These are phyloP conservation scores for Aurantiochytrium sp. DNA, from an alignment of 108 stramenopile genomes.

Conservation along the genomic window DNA sequence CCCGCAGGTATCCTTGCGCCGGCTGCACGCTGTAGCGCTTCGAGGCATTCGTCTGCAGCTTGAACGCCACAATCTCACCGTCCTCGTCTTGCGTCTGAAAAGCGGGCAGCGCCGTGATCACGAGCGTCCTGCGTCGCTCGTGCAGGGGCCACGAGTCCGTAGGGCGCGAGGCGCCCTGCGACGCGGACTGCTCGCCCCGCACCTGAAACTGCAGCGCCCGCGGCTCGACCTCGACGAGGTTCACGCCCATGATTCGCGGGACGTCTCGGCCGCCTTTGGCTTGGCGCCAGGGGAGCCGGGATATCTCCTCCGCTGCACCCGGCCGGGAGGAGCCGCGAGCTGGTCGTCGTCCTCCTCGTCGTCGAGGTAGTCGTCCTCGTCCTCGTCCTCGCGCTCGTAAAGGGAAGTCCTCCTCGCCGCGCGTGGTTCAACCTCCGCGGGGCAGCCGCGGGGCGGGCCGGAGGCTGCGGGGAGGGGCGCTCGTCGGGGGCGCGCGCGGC, in stretches of 20 bases:
- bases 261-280: too few relatives aligned
- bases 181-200: background rate
- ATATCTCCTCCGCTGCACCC: too few relatives aligned
- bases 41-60: slow-evolving; percentile 5
- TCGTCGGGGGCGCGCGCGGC: background rate
- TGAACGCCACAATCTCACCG: background rate
- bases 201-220: background rate
- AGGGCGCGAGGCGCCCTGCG: background rate
- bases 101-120: background rate
- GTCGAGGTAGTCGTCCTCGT: too few relatives aligned
- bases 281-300: too few relatives aligned
- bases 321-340: too few relatives aligned
- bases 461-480: background rate
- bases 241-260: too few relatives aligned
- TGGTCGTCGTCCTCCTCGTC: too few relatives aligned
- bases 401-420: too few relatives aligned
- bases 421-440: background rate
- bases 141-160: background rate
- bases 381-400: too few relatives aligned
- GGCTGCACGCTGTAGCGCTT: background rate
- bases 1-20: background rate
- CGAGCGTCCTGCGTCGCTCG: background rate
- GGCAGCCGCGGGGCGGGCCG: background rate
- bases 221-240: background rate
- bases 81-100: background rate